Evolutionary conservation across 805 yeast species (phyloP).

Genomic region (Metschnikowia kofuensis): DNA sequence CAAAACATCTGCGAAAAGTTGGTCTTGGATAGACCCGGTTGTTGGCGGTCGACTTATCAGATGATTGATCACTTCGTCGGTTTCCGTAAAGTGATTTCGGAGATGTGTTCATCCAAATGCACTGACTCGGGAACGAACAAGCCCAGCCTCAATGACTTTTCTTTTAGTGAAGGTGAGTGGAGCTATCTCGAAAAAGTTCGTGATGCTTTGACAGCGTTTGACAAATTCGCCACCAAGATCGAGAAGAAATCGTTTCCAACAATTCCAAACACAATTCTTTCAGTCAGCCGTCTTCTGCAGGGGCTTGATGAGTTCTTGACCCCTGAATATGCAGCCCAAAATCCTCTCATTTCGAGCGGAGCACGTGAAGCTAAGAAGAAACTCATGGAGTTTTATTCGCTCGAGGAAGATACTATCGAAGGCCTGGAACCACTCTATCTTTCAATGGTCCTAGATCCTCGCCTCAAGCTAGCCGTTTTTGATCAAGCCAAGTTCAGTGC

Average conservation of each 20-base stretch:
- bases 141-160: too few species aligned
- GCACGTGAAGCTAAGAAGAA: neutral
- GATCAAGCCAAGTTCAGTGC: neutral
- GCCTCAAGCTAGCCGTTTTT: constrained; percentile 1
- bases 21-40: neutral
- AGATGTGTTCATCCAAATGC: too few species aligned
- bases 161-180: constrained; percentile 1
- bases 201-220: neutral
- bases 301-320: neutral
- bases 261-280: neutral
- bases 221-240: neutral
- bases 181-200: neutral
- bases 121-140: too few species aligned
- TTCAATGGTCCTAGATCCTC: constrained; percentile 6
- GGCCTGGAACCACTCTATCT: constrained; percentile 1
- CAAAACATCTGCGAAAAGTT: neutral
- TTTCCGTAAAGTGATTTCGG: neutral
- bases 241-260: neutral
- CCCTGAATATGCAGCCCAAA: neutral
- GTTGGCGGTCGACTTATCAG: neutral
- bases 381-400: constrained; percentile 1
- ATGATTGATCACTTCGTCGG: neutral
- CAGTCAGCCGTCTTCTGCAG: neutral
- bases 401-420: neutral
- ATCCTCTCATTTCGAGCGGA: neutral